Evolutionary conservation across 352 stramenopile species (phyloP), one percentile per base, ranked within the genome.

Genomic region (Phytopythium cucurbitacearum): DNA sequence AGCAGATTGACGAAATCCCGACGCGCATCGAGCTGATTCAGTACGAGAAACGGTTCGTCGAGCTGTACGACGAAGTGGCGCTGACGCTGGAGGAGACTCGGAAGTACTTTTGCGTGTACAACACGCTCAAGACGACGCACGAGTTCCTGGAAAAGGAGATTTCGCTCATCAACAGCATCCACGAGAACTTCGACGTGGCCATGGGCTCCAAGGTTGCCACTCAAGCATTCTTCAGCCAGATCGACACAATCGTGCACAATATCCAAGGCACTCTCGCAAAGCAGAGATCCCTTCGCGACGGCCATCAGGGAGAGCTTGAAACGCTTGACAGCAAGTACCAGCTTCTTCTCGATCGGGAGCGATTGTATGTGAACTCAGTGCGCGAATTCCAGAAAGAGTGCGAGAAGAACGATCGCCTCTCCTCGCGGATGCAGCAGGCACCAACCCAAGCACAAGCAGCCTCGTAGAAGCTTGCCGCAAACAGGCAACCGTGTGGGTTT

Each of bases 101-200:
- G 12, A 94, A 94, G 60, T 95, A 97, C 56, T 95, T 87, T 44
- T 81, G 67, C 50, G 75, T 88, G 7, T 96, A 96, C 59, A 97
- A 97, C 57, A 90, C 81, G 12, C 62, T 94, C 5, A 85, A 95
- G 64, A 84, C 65, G 7, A 93, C 69, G 4, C 74, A 85, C 5
- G 72, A 90, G 49, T 92, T 91, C 45, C 60, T 96, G 16, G 73
- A 89, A 44, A 95, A 96, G 57, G 87, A 93, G 53, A 78, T 91
- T n/a, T 81, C 82, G 33, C 67, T 97, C 7, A 71, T 97, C 40
- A 73, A 93, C 40, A 94, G 79, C 48, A 94, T 96, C 47, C 65
- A 76, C 57, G 81, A 89, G 16, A 94, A 89, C 53, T 90, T 96
- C 48, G 79, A 87, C 45, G 60, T 84, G 10, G 87, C 86, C 4